Evolutionary conservation across 306 rosid species (phyloP), one percentile per base, ranked within the genome.

Genomic region (Echinosophora koreensis): DNA sequence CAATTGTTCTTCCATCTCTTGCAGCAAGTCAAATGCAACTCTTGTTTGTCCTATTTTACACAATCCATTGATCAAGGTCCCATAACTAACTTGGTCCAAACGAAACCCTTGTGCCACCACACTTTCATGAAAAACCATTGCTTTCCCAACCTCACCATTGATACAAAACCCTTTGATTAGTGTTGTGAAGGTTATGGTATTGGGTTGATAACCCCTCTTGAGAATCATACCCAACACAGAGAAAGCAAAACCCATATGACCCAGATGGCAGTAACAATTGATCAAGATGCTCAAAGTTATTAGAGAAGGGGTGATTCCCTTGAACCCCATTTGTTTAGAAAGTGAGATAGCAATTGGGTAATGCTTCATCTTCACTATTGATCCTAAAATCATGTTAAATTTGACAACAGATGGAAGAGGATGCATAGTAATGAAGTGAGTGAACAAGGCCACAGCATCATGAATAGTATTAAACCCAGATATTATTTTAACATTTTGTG

Each of bases 201-300:
- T 27, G 7, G 74, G 80, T 34, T 41, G 79, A 71, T 38, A 70
- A n/a, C 82, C 87, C 69, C 18, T 37, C 72, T 71, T 84, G 27
- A 84, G 30, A 80, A 71, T 77, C 52, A 47, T 28, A 2, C 79
- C 73, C 13, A 80, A 18, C 13, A 65, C 8, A 35, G 87, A 84
- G 70, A 76, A 80, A 52, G 81, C 87, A 37, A 57, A 66, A 64
- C 51, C 72, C 71, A 80, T 71, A 14, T 59, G 76, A 76, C 79
- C 82, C 66, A 80, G n/a, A 46, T 71, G 73, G 57, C 84, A 80
- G 42, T 70, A 84, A 71, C 87, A 84, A 15, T 84, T 76, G 22
- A 76, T 65, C 84, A 81, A 30, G 13, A 84, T 76, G 58, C 54
- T 76, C 66, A 84, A 17, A 56, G 84, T 76, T 28, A 65, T 39